A percentile compares a stretch with the other conserved stretches of the same genome.
These are phyloP conservation scores for Colletotrichum tropicale DNA, from an alignment of 2,329 filamentous ascomycete species.

Conservation along the genomic window DNA sequence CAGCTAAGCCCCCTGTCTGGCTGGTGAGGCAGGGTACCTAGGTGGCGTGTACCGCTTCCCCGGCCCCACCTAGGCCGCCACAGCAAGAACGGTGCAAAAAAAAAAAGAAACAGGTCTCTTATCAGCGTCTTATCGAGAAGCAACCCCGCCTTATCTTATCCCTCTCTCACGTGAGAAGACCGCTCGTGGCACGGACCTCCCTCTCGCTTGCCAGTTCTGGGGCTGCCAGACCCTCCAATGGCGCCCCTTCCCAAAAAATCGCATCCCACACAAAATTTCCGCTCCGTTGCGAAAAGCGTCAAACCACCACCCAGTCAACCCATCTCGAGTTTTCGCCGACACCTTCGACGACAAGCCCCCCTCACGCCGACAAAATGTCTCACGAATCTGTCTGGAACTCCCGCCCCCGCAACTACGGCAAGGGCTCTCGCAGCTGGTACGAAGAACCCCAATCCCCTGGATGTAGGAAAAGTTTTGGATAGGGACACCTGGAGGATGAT, in stretches of 20 bases:
- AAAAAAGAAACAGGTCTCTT: not conserved
- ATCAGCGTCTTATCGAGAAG: not conserved
- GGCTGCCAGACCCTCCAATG: slow-evolving; percentile 31
- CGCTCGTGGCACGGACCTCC: not conserved
- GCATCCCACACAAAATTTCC: slow-evolving; percentile 23
- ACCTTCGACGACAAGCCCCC: slow-evolving; percentile 24
- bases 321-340: slow-evolving; percentile 16
- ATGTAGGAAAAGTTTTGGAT: not conserved
- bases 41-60: not conserved
- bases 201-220: not conserved
- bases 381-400: slow-evolving; percentile 99
- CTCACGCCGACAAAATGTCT: slow-evolving; percentile 60
- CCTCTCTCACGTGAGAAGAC: not conserved
- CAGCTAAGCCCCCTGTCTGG: not conserved
- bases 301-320: slow-evolving; percentile 14
- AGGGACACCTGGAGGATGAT: not conserved
- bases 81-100: not conserved
- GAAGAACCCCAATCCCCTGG: slow-evolving; percentile 36
- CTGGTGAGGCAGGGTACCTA: not conserved
- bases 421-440: slow-evolving; percentile 93
- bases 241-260: slow-evolving; percentile 18
- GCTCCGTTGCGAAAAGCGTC: not conserved
- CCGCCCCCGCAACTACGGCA: slow-evolving; percentile 95
- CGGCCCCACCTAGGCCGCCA: not conserved
- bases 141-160: not conserved